phyloP scores from a whole-genome alignment of 192 early-diverging fungal species.

The Chytriomyces sp. region DNA sequence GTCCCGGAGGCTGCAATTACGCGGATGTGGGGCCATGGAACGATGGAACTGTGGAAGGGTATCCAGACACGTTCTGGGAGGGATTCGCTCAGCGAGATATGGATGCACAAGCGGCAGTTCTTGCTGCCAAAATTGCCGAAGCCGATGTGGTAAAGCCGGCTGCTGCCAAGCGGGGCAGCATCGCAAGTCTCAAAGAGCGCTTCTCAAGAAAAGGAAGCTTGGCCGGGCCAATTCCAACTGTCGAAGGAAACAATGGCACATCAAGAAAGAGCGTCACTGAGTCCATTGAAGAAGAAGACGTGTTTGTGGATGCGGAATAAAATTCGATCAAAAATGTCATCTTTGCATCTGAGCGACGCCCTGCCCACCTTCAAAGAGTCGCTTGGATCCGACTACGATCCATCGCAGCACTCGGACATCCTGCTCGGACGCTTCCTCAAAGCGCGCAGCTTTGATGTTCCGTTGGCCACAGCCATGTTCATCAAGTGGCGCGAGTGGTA shows the following conservation, averaged over 20 bases:
- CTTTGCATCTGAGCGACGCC: background rate
- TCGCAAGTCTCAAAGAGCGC: too few species aligned
- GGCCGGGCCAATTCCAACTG: too few species aligned
- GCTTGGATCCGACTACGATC: slow-evolving; percentile 19
- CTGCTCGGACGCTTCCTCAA: slow-evolving; percentile 66
- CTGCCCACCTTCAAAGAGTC: background rate
- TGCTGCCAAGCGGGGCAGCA: too few species aligned
- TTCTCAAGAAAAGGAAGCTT: too few species aligned
- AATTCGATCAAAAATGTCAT: too few species aligned
- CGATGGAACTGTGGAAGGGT: slow-evolving; percentile 32
- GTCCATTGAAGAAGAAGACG: too few species aligned
- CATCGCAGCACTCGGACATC: slow-evolving; percentile 55
- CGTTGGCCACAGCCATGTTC: slow-evolving; percentile 66
- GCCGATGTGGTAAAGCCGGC: too few species aligned
- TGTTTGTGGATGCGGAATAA: too few species aligned
- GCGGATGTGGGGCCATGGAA: slow-evolving; percentile 32
- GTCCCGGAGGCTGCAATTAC: slow-evolving; percentile 22
- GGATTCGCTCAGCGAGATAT: slow-evolving; percentile 13
- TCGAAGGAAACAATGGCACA: too few species aligned
- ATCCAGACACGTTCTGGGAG: slow-evolving; percentile 29
- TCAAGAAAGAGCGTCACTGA: too few species aligned
- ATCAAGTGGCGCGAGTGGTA: slow-evolving; percentile 52
- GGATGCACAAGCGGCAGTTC: background rate
- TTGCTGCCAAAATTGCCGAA: background rate
- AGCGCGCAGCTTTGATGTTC: slow-evolving; percentile 64